Conservation (phyloP, 768 basidiomycete genomes). For the Boletus pseudo-olivaceus region DNA sequence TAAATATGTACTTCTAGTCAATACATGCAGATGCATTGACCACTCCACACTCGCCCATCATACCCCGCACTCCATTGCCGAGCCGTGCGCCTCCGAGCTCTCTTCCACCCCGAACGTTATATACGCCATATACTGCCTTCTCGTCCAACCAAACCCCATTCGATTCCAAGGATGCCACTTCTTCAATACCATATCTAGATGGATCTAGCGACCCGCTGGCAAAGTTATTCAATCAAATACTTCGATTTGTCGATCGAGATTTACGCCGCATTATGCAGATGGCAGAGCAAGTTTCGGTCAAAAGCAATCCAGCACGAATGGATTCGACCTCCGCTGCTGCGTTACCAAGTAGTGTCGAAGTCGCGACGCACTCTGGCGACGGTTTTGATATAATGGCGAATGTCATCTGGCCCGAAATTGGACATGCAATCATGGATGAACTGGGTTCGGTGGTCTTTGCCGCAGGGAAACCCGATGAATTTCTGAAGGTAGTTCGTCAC, state of each 20-base stretch:
- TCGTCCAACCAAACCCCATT: constrained; percentile 40
- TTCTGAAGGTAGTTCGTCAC: constrained; percentile 64
- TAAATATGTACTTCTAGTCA: constrained; percentile 44
- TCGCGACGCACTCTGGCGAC: constrained; percentile 13
- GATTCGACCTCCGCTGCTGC: constrained; percentile 4
- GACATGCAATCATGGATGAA: constrained; percentile 76
- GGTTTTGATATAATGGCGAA: constrained; percentile 85
- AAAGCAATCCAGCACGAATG: constrained; percentile 34
- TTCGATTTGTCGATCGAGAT: constrained; percentile 78
- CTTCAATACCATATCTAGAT: constrained; percentile 55
- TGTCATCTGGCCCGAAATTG: constrained; percentile 87
- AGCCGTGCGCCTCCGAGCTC: constrained; percentile 24
- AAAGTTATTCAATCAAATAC: constrained; percentile 73
- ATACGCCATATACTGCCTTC: constrained; percentile 49
- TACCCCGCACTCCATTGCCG: constrained; percentile 71
- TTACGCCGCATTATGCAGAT: constrained; percentile 71
- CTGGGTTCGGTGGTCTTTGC: constrained; percentile 82
- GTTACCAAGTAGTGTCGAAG: constrained; percentile 1
- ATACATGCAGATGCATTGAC: constrained; percentile 68
- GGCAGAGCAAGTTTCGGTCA: constrained; percentile 63
- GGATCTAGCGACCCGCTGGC: constrained; percentile 67
- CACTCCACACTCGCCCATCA: constrained; percentile 67
- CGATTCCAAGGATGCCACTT: constrained; percentile 27
- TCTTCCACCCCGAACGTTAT: constrained; percentile 51
- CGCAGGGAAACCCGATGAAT: constrained; percentile 87